Evolutionary conservation across 441 rosid species (phyloP), one percentile per base, ranked within the genome.

Genomic region (Gossypium lobatum): DNA sequence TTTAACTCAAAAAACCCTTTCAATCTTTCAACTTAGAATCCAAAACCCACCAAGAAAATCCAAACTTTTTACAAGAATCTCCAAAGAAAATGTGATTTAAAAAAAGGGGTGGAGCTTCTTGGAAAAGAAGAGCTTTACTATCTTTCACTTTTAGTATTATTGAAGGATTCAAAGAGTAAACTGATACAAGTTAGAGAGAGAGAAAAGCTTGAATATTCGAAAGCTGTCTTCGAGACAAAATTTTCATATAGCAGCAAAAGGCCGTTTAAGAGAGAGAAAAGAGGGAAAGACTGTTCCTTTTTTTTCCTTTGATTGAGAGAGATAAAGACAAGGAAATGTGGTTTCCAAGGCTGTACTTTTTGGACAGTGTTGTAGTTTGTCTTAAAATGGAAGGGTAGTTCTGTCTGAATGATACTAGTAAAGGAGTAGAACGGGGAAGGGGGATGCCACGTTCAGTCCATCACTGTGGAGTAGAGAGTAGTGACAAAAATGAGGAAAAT

Each of bases 31-130:
- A 68, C 46, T 57, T 70, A 76, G 64, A 75, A 71, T 76, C 64
- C 67, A 75, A 75, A 82, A 74, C 82, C 86, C 87, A 76, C 60
- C 34, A 76, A 73, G 72, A 42, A 79, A 69, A 55, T 60, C 74
- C 54, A 39, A 75, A 63, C 48, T 37, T 57, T 2, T 42, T 9
- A 18, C 58, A 48, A 75, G 78, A 84, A 77, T 71, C 76, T 52
- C 71, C 64, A 28, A 60, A 70, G 69, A 73, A 68, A 71, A 72
- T 52, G 45, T n/a, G 64, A 9, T 53, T 31, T 17, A 28, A 28
- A 68, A 68, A 75, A 60, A 52, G 3, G 31, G 31, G 45, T 28
- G n/a, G 16, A 62, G 55, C 34, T 70, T 48, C 16, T 45, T 26
- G 17, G 67, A 58, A 61, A 64, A n/a, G 8, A 11, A 57, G 37